phyloP scores from a whole-genome alignment of 2,329 filamentous ascomycete species.

The Penicillium sp. region DNA sequence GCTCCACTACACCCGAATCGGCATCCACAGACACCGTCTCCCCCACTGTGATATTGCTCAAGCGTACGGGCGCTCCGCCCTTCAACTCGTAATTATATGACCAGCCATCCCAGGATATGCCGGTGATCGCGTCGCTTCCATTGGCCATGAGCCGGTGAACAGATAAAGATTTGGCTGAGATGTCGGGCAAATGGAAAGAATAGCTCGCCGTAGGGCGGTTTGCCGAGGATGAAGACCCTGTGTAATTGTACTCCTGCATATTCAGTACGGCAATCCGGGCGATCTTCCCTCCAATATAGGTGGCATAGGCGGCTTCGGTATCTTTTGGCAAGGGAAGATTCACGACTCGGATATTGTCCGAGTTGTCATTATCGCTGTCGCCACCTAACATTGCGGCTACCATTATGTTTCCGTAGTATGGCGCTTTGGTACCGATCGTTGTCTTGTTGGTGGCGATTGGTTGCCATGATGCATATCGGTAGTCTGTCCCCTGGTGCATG shows the following conservation, averaged over 20 bases:
- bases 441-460: constrained; percentile 54
- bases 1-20: constrained; percentile 32
- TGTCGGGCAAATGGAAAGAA: constrained; percentile 24
- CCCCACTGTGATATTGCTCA: constrained; percentile 57
- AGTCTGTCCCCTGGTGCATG: constrained; percentile 66
- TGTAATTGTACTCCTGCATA: constrained; percentile 61
- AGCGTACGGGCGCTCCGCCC: constrained; percentile 52
- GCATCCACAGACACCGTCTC: constrained; percentile 42
- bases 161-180: constrained; percentile 22
- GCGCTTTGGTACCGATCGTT: constrained; percentile 59
- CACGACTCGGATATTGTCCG: constrained; percentile 50
- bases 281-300: constrained; percentile 50
- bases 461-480: constrained; percentile 63
- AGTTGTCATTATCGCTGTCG: constrained; percentile 14
- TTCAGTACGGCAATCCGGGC: constrained; percentile 58
- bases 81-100: constrained; percentile 64
- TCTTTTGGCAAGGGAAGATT: constrained; percentile 46
- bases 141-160: constrained; percentile 59
- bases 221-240: constrained; percentile 42
- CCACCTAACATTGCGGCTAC: constrained; percentile 54
- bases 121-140: constrained; percentile 63
- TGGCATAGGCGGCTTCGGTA: constrained; percentile 56
- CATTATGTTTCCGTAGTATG: constrained; percentile 64
- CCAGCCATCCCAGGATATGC: constrained; percentile 61
- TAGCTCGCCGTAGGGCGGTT: constrained; percentile 25